Percentiles rank a stretch among this genome's conserved stretches.
phyloP scores from a whole-genome alignment of 768 basidiomycete species.

The Mycena olivaceomarginata region DNA sequence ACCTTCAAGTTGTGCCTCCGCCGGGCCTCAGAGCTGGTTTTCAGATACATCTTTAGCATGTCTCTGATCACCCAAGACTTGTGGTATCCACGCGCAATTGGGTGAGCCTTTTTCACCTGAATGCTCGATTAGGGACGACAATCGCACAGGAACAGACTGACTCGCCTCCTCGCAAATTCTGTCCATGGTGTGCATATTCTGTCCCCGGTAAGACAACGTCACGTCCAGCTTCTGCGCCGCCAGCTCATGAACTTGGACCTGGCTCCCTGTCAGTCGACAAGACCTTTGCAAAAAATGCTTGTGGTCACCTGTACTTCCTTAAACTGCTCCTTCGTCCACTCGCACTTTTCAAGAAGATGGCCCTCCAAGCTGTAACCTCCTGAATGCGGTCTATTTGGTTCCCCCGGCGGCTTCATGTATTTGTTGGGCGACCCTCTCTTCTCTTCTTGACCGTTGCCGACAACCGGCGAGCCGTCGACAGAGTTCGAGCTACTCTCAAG shows the following conservation, averaged over 20 bases:
- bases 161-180: constrained; percentile 2
- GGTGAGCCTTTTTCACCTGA: constrained; percentile 9
- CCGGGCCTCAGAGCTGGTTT: background rate
- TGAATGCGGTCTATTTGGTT: constrained; percentile 15
- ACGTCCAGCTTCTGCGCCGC: background rate
- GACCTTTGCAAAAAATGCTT: background rate
- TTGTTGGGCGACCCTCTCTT: background rate
- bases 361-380: constrained; percentile 1
- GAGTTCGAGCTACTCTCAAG: too few species aligned
- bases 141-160: background rate
- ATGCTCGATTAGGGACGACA: background rate
- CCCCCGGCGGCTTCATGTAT: constrained; percentile 2
- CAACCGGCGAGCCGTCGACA: background rate
- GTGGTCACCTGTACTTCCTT: background rate
- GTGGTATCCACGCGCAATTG: constrained; percentile 3
- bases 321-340: constrained; percentile 7
- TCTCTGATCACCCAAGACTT: constrained; percentile 2
- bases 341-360: background rate
- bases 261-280: background rate
- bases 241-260: background rate
- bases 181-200: background rate
- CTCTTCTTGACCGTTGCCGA: background rate
- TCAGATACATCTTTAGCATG: constrained; percentile 6
- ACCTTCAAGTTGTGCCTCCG: background rate
- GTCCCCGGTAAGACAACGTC: background rate